These are phyloP conservation scores for Heracleum sosnowskyi DNA, from an alignment of 129 eudicot species.

Conservation along the genomic window DNA sequence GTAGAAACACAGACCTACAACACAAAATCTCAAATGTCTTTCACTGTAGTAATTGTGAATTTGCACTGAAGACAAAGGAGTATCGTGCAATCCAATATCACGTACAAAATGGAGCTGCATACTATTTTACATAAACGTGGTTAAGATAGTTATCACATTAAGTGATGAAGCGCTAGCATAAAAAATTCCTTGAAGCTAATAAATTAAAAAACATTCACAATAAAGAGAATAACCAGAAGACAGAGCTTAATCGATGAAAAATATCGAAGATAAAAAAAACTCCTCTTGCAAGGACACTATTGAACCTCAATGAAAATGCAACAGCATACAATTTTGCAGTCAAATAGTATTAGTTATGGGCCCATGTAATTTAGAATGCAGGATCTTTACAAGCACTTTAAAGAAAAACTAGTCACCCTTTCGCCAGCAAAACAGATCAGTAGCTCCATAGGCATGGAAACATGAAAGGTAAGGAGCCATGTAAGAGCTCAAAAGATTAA, in stretches of 20 bases:
- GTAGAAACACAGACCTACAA: conserved; percentile 95
- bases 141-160: not conserved
- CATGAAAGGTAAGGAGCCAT: too few species aligned
- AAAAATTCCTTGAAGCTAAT: not conserved
- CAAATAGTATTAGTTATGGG: not conserved
- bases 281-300: not conserved
- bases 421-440: too few species aligned
- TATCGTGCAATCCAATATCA: not conserved
- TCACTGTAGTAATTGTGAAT: not conserved
- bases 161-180: not conserved
- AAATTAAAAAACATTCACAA: not conserved
- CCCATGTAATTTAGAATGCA: not conserved
- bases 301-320: not conserved
- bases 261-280: not conserved
- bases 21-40: not conserved
- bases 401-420: too few species aligned
- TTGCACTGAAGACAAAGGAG: not conserved
- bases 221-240: not conserved
- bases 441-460: not conserved
- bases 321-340: not conserved
- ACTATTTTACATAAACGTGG: not conserved
- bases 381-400: not conserved
- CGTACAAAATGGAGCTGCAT: not conserved
- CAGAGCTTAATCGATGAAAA: not conserved
- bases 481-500: too few species aligned